Evolutionary conservation across 1,284 basidiomycete species (phyloP).

Genomic region (Inonotus obliquus): DNA sequence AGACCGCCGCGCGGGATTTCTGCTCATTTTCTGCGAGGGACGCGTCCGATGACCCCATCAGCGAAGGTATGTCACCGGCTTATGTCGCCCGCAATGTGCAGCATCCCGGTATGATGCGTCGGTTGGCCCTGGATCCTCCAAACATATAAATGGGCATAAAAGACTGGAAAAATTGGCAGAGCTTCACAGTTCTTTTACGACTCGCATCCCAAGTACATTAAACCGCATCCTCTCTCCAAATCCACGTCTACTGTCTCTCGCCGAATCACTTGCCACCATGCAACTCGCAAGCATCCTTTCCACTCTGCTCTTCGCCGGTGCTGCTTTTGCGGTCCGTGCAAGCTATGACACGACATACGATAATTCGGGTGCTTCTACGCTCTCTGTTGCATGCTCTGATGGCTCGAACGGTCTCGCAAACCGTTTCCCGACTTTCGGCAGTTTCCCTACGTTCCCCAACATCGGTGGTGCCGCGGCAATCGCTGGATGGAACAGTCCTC

Average conservation of each 20-base stretch:
- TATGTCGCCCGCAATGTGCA: not conserved
- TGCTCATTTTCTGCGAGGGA: not conserved
- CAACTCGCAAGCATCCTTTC: slow-evolving; percentile 10
- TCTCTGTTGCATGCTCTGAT: slow-evolving; percentile 46
- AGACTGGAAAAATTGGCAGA: not conserved
- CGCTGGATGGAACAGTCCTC: slow-evolving; percentile 38
- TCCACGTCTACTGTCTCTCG: not conserved
- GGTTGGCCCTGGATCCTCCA: not conserved
- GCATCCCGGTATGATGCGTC: not conserved
- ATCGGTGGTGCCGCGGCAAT: slow-evolving; percentile 41
- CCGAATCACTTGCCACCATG: slow-evolving; percentile 7
- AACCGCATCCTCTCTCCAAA: not conserved
- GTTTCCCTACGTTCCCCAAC: slow-evolving; percentile 38
- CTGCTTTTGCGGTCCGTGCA: slow-evolving; percentile 31
- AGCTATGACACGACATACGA: slow-evolving; percentile 42
- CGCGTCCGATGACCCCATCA: not conserved
- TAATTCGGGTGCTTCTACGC: slow-evolving; percentile 30
- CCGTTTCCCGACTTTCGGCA: slow-evolving; percentile 36
- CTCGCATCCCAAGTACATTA: not conserved
- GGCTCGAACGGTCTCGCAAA: slow-evolving; percentile 41
- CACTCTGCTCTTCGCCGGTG: slow-evolving; percentile 3
- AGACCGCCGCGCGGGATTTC: slow-evolving; percentile 1
- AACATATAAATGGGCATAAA: not conserved
- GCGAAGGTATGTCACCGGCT: not conserved
- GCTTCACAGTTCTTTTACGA: not conserved